Conservation (phyloP, 257 asterid genomes). For the Linaria vulgaris region DNA sequence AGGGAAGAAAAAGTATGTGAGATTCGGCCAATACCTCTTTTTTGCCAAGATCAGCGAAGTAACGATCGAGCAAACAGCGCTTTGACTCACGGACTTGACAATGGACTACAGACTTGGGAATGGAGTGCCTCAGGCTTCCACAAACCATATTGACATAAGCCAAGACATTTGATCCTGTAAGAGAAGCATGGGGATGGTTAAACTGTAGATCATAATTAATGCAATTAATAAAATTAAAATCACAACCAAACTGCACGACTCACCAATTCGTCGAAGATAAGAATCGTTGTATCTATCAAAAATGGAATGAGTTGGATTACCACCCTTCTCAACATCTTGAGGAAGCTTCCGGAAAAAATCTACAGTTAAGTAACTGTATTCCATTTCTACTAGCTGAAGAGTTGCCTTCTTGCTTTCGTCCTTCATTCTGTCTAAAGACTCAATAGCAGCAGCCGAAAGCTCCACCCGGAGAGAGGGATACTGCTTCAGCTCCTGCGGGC, state of each 20-base stretch:
- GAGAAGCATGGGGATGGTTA: background rate
- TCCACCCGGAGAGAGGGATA: slow-evolving; percentile 75
- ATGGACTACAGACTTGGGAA: slow-evolving; percentile 71
- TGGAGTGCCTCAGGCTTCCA: slow-evolving; percentile 62
- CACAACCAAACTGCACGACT: slow-evolving; percentile 15
- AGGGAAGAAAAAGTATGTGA: no score
- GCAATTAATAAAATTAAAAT: no score
- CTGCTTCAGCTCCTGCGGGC: slow-evolving; percentile 69
- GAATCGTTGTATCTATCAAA: slow-evolving; percentile 72
- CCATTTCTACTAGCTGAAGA: slow-evolving; percentile 82
- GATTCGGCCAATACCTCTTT: slow-evolving; percentile 49
- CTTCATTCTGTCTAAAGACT: slow-evolving; percentile 68
- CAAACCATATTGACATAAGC: slow-evolving; percentile 74
- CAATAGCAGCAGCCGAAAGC: slow-evolving; percentile 61
- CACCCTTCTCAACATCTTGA: slow-evolving; percentile 82
- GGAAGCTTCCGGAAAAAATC: slow-evolving; percentile 90
- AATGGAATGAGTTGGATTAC: slow-evolving; percentile 73
- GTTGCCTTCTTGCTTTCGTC: slow-evolving; percentile 78
- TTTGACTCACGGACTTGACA: slow-evolving; percentile 88
- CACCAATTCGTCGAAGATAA: slow-evolving; percentile 74
- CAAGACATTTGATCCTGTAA: slow-evolving; percentile 63
- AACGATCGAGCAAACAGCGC: slow-evolving; percentile 68
- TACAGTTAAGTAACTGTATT: slow-evolving; percentile 67
- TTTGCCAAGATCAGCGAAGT: slow-evolving; percentile 64
- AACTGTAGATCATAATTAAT: no score